Conservation (phyloP, 345 rosid species). For the Acer saccharum region DNA sequence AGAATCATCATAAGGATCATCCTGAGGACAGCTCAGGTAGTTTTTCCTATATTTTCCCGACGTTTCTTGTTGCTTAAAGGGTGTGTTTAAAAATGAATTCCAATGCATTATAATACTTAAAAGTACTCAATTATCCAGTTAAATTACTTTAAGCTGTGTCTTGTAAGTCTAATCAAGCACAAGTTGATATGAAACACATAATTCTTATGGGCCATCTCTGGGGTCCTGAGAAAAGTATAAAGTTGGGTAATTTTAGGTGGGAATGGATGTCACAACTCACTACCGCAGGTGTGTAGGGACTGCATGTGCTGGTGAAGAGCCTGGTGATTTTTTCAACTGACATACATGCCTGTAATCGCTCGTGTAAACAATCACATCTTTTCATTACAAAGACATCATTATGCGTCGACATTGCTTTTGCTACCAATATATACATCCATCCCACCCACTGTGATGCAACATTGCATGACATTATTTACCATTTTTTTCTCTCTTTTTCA, state of each 20-base stretch:
- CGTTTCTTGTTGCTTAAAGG: neutral
- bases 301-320: neutral
- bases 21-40: slow-evolving; percentile 39
- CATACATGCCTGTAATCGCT: neutral
- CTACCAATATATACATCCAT: neutral
- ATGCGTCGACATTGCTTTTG: neutral
- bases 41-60: neutral
- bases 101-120: neutral
- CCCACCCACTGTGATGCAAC: neutral
- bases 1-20: slow-evolving; percentile 52
- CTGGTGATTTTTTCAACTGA: neutral
- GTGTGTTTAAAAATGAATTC: neutral
- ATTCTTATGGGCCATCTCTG: neutral
- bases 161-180: neutral
- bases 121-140: neutral
- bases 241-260: neutral
- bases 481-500: neutral
- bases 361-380: neutral
- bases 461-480: neutral
- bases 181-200: neutral
- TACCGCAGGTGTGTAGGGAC: neutral
- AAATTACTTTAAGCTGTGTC: neutral
- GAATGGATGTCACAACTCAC: neutral
- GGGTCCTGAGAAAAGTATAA: neutral
- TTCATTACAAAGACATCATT: neutral